These are phyloP conservation scores for Aspergillus fischeri DNA, from an alignment of 2,329 filamentous ascomycete genomes.

Conservation along the genomic window DNA sequence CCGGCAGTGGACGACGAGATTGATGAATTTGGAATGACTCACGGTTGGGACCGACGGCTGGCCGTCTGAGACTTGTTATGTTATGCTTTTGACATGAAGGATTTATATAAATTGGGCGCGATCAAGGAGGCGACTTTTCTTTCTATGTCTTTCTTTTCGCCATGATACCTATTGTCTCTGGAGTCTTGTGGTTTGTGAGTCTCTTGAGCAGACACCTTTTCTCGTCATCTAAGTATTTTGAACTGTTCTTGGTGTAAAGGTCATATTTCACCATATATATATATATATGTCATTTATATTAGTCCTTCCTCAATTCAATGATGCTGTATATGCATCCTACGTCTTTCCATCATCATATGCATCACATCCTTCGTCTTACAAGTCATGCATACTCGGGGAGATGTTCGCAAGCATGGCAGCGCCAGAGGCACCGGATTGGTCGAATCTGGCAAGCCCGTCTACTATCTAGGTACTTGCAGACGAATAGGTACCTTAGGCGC, in stretches of 20 bases:
- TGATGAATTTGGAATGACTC: conserved; percentile 28
- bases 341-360: too few species aligned
- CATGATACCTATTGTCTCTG: conserved; percentile 7
- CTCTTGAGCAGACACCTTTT: not conserved
- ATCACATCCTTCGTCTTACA: too few species aligned
- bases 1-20: conserved; percentile 31
- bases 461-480: too few species aligned
- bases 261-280: not conserved
- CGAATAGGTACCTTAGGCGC: too few species aligned
- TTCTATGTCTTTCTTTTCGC: not conserved
- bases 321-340: not conserved
- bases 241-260: not conserved
- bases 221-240: not conserved
- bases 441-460: too few species aligned
- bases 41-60: conserved; percentile 34
- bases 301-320: not conserved
- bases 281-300: not conserved
- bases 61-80: conserved; percentile 19
- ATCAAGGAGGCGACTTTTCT: not conserved
- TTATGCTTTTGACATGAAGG: not conserved
- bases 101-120: not conserved
- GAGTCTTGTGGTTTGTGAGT: not conserved
- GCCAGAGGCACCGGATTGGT: too few species aligned
- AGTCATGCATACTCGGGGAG: too few species aligned
- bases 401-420: too few species aligned